Evolutionary conservation across 177 flowering plant species (phyloP), one percentile per base, ranked within the genome.

Genomic region (Vitis hybrid): DNA sequence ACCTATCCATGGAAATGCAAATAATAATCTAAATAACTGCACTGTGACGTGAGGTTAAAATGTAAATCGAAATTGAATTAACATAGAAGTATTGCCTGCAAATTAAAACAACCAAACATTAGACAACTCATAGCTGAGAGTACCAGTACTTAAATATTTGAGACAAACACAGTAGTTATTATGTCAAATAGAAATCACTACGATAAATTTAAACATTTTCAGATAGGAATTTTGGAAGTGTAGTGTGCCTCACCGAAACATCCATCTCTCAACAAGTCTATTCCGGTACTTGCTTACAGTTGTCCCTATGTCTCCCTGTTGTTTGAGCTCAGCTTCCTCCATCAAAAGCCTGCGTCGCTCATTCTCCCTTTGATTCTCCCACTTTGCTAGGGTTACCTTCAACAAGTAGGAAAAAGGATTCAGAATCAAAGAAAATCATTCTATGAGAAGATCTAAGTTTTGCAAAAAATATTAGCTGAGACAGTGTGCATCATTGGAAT

Each of bases 321-420:
- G 94, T 74, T 88, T 82, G 67, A 12, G 56, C 78, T 86, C 85
- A 60, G 97, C 99, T 83, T 94, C 99, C 74, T 81, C 82, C 85
- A 84, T 75, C 81, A 94, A 79, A 74, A 92, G 85, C 75, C 70
- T 84, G 29, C 90, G 94, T 22, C 89, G 69, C 77, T 88, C 89
- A 58, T 76, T 66, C 79, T 91, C 98, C 72, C 99, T 81, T 5
- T 58, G 70, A 64, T 85, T 81, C 78, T 90, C 94, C 99, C 99
- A 94, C 8, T 80, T 68, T 2, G 78, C 82, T 64, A 94, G 75
- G 16, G 83, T 87, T 53, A 62, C 79, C 98, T 92, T 62, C 60
- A 70, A 75, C 29, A 51, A 13, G 31, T 1, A 56, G 53, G 39
- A n/a, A 4, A 56, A 62, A 45, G 51, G 1, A 60, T 51, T 22